Evolutionary conservation across 495 filamentous ascomycete species (phyloP), one percentile per base, ranked within the genome.

Genomic region (Penicillium lividum): DNA sequence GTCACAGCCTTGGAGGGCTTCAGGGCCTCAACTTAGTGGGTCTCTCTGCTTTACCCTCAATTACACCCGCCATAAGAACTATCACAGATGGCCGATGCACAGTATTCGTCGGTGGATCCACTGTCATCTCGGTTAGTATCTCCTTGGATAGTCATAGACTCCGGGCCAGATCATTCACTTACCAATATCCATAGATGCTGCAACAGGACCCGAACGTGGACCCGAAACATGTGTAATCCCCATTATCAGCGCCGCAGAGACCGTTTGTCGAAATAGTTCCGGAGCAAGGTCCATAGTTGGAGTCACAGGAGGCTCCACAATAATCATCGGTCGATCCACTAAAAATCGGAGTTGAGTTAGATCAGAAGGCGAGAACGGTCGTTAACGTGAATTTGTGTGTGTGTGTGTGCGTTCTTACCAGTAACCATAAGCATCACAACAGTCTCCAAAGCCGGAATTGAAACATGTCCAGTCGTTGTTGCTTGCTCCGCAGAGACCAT

Each of bases 171-270:
- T 45, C 22, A 18, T 25, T 45, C 42, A 45, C 42, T 18, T 45
- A 45, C 42, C 50, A 53, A 42, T 53, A 53, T 27, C 50, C 50
- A 33, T 53, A 53, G 50, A 36, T 53, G 36, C 50, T 53, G 36
- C 50, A 53, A 33, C 50, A 53, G 33, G 25, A 22, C 10, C 50
- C 50, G 27, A 53, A 53, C 36, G 22, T n/a, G 25, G 50, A 53
- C 5, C 50, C 50, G 22, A 38, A 36, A 42, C 50, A 53, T 15
- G 50, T 53, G 10, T 36, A 53, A 18, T 53, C 50, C n/a, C 18
- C n/a, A 53, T 53, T 53, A 40, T 30, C 31, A 22, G 50, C 22
- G 31, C 50, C 50, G 36, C 34, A 53, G 34, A 53, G 50, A 53
- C 50, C 50, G 31, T 53, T 53, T 13, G 31, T 25, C 30, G 50